Conservation (phyloP, 805 yeast species). For the Hanseniaspora clermontiae region DNA sequence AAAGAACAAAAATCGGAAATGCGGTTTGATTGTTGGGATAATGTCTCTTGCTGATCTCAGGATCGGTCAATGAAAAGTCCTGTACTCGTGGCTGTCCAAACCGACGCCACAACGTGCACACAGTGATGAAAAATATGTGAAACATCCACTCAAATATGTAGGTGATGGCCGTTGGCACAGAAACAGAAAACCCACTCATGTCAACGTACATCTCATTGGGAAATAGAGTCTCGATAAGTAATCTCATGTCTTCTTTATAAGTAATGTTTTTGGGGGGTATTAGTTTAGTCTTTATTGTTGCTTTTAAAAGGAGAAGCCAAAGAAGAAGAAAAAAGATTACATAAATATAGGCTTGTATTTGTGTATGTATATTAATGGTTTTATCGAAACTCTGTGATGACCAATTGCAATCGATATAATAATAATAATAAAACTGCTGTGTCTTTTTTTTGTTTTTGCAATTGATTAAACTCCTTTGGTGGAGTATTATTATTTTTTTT, state of each 20-base stretch:
- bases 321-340: too few relatives aligned
- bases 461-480: neutral
- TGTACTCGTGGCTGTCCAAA: constrained; percentile 12
- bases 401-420: neutral
- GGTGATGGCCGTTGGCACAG: constrained; percentile 7
- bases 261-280: neutral
- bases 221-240: constrained; percentile 19
- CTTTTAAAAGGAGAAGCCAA: too few relatives aligned
- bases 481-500: neutral
- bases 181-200: constrained; percentile 3
- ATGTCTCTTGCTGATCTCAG: constrained; percentile 4
- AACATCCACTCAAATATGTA: constrained; percentile 11
- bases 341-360: too few relatives aligned
- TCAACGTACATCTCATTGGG: constrained; percentile 9
- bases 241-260: neutral
- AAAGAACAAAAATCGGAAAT: constrained; percentile 1
- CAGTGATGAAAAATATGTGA: neutral
- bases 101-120: constrained; percentile 3
- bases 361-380: too few relatives aligned
- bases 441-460: constrained; percentile 1
- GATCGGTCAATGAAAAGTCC: constrained; percentile 11
- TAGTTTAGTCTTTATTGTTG: too few relatives aligned
- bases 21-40: constrained; percentile 3
- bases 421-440: too few relatives aligned
- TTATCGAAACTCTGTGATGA: too few relatives aligned